Evolutionary conservation across 805 yeast genomes (phyloP).

Genomic region (Metschnikowia lachancei): DNA sequence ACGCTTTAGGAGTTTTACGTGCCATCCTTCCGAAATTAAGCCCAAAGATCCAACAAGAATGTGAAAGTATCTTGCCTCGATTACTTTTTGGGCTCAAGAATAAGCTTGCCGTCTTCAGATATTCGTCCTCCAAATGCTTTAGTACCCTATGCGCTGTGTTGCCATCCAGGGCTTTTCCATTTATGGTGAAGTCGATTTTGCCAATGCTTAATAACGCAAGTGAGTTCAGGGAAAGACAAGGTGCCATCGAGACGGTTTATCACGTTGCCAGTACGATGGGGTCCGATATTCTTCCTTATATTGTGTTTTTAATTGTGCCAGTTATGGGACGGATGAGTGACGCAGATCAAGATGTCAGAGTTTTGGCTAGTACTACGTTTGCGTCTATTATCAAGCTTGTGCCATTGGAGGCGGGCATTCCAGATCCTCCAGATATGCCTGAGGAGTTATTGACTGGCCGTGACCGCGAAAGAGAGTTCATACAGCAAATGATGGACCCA

Average conservation of each 20-base stretch:
- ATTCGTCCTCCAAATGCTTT: conserved; percentile 85
- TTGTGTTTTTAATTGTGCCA: conserved; percentile 93
- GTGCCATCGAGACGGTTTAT: conserved; percentile 87
- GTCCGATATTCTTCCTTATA: conserved; percentile 83
- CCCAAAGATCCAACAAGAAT: conserved; percentile 44
- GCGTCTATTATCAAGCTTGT: conserved; percentile 94
- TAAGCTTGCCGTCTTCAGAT: conserved; percentile 77
- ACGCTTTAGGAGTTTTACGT: conserved; percentile 77
- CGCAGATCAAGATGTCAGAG: conserved; percentile 80
- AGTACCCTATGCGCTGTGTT: conserved; percentile 71
- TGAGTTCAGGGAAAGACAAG: conserved; percentile 73
- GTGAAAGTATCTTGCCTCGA: conserved; percentile 41
- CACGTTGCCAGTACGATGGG: conserved; percentile 87
- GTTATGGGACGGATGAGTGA: conserved; percentile 98
- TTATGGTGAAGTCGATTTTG: conserved; percentile 69
- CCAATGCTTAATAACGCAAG: conserved; percentile 81
- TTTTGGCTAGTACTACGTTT: conserved; percentile 90
- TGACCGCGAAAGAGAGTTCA: conserved; percentile 89
- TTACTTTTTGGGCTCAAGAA: conserved; percentile 62
- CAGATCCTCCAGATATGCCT: conserved; percentile 92
- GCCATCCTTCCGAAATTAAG: conserved; percentile 67
- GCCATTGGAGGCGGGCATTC: conserved; percentile 95
- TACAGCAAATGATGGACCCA: conserved; percentile 97
- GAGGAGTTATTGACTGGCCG: conserved; percentile 79
- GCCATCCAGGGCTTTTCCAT: conserved; percentile 72